A percentile compares a stretch with the other conserved stretches of the same genome.
phyloP scores from a whole-genome alignment of 805 yeast genomes.

The Komagataella mondaviorum region DNA sequence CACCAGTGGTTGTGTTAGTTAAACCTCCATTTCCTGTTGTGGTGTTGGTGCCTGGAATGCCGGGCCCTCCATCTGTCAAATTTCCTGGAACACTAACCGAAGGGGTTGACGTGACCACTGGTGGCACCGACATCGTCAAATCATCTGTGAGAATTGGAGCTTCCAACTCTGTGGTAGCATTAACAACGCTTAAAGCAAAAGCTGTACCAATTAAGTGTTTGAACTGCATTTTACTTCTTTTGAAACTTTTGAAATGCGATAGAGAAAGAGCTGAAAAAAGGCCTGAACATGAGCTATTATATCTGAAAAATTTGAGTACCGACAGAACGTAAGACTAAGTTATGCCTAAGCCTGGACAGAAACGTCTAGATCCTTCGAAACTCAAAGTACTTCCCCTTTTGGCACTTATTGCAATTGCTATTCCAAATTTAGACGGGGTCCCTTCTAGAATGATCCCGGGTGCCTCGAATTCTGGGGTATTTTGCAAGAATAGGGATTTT shows the following conservation, averaged over 20 bases:
- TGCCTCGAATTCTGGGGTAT: not conserved
- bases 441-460: not conserved
- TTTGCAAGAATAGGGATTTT: not conserved
- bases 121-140: not conserved
- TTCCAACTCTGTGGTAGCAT: not conserved
- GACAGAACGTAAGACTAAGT: not conserved
- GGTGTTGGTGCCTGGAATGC: too few species aligned
- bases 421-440: not conserved
- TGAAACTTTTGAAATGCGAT: not conserved
- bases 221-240: not conserved
- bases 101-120: not conserved
- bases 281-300: not conserved
- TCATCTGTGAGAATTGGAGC: not conserved
- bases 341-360: not conserved
- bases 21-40: not conserved
- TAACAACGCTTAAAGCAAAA: not conserved
- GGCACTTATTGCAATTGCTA: not conserved
- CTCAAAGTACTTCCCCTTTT: not conserved
- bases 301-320: not conserved
- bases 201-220: not conserved
- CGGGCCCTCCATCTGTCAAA: not conserved
- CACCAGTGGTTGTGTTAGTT: not conserved
- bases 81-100: not conserved
- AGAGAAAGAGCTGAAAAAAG: not conserved
- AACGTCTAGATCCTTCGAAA: not conserved